A percentile compares a stretch with the other conserved stretches of the same genome.
phyloP scores from a whole-genome alignment of 1,284 basidiomycete genomes.

The Microbotryum violaceum region DNA sequence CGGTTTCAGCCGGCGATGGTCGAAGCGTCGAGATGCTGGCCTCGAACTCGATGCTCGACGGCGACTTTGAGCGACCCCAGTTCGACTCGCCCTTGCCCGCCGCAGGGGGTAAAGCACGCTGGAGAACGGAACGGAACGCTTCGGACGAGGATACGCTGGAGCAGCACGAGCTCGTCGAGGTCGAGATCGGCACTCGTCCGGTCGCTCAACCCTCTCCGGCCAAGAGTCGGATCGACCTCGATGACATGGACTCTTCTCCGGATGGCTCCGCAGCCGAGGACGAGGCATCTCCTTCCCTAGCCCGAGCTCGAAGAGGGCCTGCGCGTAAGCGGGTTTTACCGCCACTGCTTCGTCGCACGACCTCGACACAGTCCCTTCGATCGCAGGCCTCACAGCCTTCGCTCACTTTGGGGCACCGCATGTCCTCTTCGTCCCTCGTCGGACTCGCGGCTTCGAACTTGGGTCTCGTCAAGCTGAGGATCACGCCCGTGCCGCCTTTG shows the following conservation, averaged over 20 bases:
- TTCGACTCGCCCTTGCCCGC: slow-evolving; percentile 7
- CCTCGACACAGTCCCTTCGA: not conserved
- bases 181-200: slow-evolving; percentile 1
- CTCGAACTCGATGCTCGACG: not conserved
- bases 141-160: not conserved
- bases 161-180: slow-evolving; percentile 1
- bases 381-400: not conserved
- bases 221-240: not conserved
- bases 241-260: too few species aligned
- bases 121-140: not conserved
- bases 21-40: slow-evolving; percentile 5
- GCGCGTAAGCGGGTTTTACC: too few species aligned
- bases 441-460: too few species aligned
- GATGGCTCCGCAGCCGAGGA: too few species aligned
- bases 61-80: not conserved
- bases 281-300: too few species aligned
- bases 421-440: not conserved
- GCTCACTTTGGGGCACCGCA: slow-evolving; percentile 6
- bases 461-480: too few species aligned
- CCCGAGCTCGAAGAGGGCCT: too few species aligned
- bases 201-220: not conserved
- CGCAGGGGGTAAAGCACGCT: slow-evolving; percentile 2
- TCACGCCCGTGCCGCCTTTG: too few species aligned
- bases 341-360: not conserved
- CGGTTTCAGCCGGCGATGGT: not conserved